Percentiles rank a stretch among this genome's conserved stretches.
Conservation (phyloP, 1,139 yeast species). For the Nakaseomyces glabratus region DNA sequence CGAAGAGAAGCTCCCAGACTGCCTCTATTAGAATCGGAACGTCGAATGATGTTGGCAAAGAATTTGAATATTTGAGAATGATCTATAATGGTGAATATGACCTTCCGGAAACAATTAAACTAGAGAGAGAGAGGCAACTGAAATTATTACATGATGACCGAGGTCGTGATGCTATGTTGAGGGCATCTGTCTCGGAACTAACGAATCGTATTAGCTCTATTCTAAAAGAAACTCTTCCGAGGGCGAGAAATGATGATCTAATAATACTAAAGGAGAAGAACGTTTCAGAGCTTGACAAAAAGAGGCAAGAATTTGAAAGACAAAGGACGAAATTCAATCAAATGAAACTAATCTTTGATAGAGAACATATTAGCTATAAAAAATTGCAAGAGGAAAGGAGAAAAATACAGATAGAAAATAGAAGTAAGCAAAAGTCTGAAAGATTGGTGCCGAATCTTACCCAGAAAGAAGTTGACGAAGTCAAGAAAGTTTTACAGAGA, state of each 20-base stretch:
- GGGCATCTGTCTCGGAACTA: conserved; percentile 20
- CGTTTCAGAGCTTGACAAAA: conserved; percentile 23
- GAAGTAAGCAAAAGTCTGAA: conserved; percentile 29
- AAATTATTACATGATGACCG: conserved; percentile 19
- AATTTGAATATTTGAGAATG: conserved; percentile 29
- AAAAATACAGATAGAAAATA: conserved; percentile 33
- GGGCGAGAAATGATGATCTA: conserved; percentile 23
- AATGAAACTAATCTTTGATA: conserved; percentile 26
- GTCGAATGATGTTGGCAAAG: too few species aligned
- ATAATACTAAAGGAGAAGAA: conserved; percentile 30
- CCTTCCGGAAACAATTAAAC: conserved; percentile 25
- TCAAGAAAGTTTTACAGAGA: conserved; percentile 36
- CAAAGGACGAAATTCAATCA: conserved; percentile 21
- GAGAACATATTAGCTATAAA: conserved; percentile 36
- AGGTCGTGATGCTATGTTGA: conserved; percentile 10
- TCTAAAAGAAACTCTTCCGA: conserved; percentile 12
- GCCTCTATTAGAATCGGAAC: too few species aligned
- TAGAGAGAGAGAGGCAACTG: conserved; percentile 25
- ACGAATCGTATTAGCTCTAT: conserved; percentile 25
- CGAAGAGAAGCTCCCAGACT: conserved; percentile 13
- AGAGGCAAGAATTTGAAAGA: conserved; percentile 20
- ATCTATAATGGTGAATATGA: conserved; percentile 32
- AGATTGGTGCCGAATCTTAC: conserved; percentile 28
- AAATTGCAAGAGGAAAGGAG: conserved; percentile 37
- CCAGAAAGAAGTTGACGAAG: conserved; percentile 30